Conservation (phyloP, 345 rosid species). For the Draba incana region DNA sequence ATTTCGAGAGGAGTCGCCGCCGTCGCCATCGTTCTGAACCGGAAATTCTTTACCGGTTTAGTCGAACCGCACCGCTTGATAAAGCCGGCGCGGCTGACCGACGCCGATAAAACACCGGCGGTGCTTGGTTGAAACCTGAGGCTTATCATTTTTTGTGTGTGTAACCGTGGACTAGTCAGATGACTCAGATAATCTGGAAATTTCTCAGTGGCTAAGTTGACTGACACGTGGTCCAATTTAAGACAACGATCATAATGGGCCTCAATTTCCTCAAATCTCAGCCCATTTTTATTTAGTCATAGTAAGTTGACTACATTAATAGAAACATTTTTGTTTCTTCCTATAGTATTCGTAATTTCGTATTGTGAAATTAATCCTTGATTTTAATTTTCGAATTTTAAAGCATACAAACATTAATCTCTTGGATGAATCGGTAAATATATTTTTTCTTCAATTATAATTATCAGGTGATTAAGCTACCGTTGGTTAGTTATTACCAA, state of each 20-base stretch:
- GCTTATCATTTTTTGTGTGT: constrained; percentile 51
- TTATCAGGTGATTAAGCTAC: no score
- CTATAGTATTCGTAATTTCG: no score
- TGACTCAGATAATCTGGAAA: constrained; percentile 20
- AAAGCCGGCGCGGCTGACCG: constrained; percentile 48
- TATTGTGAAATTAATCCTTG: no score
- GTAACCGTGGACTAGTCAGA: neutral
- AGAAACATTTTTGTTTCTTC: no score
- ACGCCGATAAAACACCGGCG: constrained; percentile 52
- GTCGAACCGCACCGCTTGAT: constrained; percentile 21
- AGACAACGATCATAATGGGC: constrained; percentile 18
- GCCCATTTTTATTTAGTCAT: no score
- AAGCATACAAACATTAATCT: no score
- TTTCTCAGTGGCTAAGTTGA: constrained; percentile 27
- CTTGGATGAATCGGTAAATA: no score
- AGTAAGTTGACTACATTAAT: no score
- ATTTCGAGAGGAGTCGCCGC: constrained; percentile 65
- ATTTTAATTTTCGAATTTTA: no score
- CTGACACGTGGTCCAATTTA: constrained; percentile 31
- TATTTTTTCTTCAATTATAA: no score
- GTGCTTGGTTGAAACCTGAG: constrained; percentile 52
- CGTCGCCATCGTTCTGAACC: constrained; percentile 47
- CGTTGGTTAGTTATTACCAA: no score
- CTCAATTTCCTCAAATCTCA: neutral
- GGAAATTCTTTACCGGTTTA: constrained; percentile 32